Conservation (phyloP, 371 early-diverging fungal genomes). For the Funneliformis caledonium region DNA sequence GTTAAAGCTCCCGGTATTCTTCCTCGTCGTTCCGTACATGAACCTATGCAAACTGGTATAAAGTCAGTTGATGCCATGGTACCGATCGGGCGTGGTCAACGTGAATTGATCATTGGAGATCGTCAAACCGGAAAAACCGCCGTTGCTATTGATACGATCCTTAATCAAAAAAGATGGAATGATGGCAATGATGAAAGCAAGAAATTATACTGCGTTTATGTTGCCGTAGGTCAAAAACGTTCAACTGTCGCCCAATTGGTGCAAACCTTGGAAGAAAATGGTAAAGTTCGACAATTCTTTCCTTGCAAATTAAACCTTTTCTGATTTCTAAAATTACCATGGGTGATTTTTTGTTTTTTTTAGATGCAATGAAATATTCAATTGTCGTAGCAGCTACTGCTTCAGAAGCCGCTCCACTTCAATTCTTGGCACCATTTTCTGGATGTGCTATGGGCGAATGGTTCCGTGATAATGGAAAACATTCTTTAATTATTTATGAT, state of each 20-base stretch:
- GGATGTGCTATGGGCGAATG: slow-evolving; percentile 96
- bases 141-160: slow-evolving; percentile 93
- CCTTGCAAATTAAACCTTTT: neutral
- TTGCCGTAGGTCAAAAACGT: slow-evolving; percentile 96
- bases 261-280: slow-evolving; percentile 91
- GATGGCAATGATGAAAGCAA: slow-evolving; percentile 81
- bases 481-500: slow-evolving; percentile 95
- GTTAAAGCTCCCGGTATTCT: slow-evolving; percentile 98
- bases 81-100: slow-evolving; percentile 97
- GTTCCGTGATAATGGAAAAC: slow-evolving; percentile 97
- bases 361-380: slow-evolving; percentile 92
- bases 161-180: slow-evolving; percentile 98
- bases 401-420: slow-evolving; percentile 93
- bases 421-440: slow-evolving; percentile 96
- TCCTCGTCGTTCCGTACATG: slow-evolving; percentile 95
- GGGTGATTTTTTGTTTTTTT: neutral
- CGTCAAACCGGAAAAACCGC: slow-evolving; percentile 98
- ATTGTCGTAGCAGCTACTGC: slow-evolving; percentile 96
- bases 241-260: slow-evolving; percentile 97
- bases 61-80: slow-evolving; percentile 98
- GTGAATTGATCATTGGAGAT: slow-evolving; percentile 98
- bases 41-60: slow-evolving; percentile 98
- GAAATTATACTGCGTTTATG: slow-evolving; percentile 97
- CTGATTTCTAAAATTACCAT: neutral
- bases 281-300: slow-evolving; percentile 41